Conservation (phyloP, 2,329 filamentous ascomycete genomes). For the Botrytis squamosa region DNA sequence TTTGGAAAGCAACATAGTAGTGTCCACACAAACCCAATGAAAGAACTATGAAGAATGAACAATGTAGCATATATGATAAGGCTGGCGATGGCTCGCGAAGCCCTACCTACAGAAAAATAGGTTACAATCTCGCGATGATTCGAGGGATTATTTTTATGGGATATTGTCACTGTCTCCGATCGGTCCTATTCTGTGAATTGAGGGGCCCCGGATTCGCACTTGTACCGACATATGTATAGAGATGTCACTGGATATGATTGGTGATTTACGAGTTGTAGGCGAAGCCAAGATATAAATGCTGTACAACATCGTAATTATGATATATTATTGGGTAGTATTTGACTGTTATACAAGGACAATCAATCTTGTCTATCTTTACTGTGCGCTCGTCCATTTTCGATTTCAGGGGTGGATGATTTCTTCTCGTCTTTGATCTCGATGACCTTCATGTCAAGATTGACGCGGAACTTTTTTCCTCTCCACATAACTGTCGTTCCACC, state of each 20-base stretch:
- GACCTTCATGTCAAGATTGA: slow-evolving; percentile 82
- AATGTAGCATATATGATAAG: not conserved
- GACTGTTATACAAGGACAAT: slow-evolving; percentile 12
- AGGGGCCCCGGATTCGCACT: slow-evolving; percentile 6
- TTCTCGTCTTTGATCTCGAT: slow-evolving; percentile 45
- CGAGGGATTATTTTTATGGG: not conserved
- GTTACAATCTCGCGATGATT: not conserved
- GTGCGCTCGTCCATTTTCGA: slow-evolving; percentile 26
- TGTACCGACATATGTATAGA: not conserved
- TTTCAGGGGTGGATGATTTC: slow-evolving; percentile 21
- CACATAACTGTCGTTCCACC: slow-evolving; percentile 86
- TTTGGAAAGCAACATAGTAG: not conserved
- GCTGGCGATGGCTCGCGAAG: not conserved
- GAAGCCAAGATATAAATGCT: not conserved
- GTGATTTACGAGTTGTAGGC: not conserved
- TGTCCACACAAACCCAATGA: not conserved
- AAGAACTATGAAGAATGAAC: not conserved
- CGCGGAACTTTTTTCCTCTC: slow-evolving; percentile 79
- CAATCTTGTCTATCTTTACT: slow-evolving; percentile 37
- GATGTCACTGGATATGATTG: slow-evolving; percentile 4
- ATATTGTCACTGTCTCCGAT: not conserved
- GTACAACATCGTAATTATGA: not conserved
- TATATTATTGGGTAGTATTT: slow-evolving; percentile 1
- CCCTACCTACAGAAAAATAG: not conserved
- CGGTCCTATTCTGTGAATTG: not conserved